phyloP scores from a whole-genome alignment of 805 yeast genomes.

The Pichia nakasei region DNA sequence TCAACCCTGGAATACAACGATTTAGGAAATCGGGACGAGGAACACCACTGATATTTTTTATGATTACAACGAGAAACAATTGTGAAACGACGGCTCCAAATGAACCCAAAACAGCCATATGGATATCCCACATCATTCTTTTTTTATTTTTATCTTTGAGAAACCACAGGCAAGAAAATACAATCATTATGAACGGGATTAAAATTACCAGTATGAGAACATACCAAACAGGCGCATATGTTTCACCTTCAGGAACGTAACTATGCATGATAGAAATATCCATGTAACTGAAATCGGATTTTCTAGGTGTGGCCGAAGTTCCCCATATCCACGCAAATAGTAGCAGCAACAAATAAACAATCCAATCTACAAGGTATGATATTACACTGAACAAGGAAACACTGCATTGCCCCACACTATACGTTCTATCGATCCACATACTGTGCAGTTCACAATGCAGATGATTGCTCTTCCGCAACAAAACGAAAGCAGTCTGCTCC shows the following conservation, averaged over 20 bases:
- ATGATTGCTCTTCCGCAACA: no score
- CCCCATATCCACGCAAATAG: slow-evolving; percentile 26
- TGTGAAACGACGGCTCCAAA: slow-evolving; percentile 32
- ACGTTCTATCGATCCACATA: background rate
- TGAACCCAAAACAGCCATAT: slow-evolving; percentile 28
- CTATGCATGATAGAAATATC: slow-evolving; percentile 28
- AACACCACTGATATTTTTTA: slow-evolving; percentile 39
- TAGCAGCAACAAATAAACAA: slow-evolving; percentile 19
- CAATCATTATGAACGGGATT: slow-evolving; percentile 27
- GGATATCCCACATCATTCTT: slow-evolving; percentile 34
- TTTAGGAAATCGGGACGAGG: slow-evolving; percentile 47
- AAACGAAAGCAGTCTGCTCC: background rate
- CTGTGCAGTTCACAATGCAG: no score
- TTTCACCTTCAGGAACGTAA: slow-evolving; percentile 27
- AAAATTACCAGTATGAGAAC: slow-evolving; percentile 25
- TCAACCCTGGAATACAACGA: slow-evolving; percentile 36
- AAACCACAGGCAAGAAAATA: slow-evolving; percentile 14
- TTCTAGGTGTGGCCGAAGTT: slow-evolving; percentile 27
- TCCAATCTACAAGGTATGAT: slow-evolving; percentile 28
- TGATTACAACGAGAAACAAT: slow-evolving; percentile 30
- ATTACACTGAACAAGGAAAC: slow-evolving; percentile 1
- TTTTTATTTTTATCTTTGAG: slow-evolving; percentile 2
- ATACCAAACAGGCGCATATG: slow-evolving; percentile 26
- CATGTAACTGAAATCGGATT: slow-evolving; percentile 32
- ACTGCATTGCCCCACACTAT: background rate